These are phyloP conservation scores for Aspergillus campestris DNA, from an alignment of 495 filamentous ascomycete genomes.

Conservation along the genomic window DNA sequence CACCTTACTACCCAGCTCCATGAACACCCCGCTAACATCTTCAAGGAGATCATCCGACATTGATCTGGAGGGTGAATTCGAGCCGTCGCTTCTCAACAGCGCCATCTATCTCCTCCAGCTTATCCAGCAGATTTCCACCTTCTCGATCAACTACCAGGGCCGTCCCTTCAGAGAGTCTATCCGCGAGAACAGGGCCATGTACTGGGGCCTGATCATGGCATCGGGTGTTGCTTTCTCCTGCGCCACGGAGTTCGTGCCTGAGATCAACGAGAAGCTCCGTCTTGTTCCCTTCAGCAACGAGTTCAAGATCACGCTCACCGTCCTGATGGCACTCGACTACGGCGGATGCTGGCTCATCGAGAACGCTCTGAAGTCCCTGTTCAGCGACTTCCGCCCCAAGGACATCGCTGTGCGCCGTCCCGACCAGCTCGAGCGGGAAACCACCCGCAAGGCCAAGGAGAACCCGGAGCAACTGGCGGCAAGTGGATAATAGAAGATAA, in stretches of 20 bases:
- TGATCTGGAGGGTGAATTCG: constrained; percentile 92
- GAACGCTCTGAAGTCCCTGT: constrained; percentile 73
- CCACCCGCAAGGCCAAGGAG: constrained; percentile 56
- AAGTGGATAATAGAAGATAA: constrained; percentile 36
- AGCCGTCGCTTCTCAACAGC: constrained; percentile 88
- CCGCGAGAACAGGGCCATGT: constrained; percentile 95
- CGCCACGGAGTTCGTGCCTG: constrained; percentile 91
- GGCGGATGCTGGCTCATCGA: constrained; percentile 83
- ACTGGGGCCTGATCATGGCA: constrained; percentile 85
- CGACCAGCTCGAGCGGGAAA: constrained; percentile 80
- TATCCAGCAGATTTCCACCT: constrained; percentile 98
- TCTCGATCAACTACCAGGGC: constrained; percentile 99
- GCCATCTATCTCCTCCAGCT: constrained; percentile 97
- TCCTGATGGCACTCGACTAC: constrained; percentile 83
- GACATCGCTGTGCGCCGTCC: constrained; percentile 82
- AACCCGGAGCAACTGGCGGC: constrained; percentile 44
- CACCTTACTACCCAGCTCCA: background rate
- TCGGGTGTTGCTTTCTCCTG: constrained; percentile 88
- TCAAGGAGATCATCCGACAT: constrained; percentile 58
- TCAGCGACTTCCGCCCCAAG: constrained; percentile 88
- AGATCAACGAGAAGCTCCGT: constrained; percentile 87
- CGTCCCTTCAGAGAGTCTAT: constrained; percentile 95
- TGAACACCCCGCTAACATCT: constrained; percentile 17
- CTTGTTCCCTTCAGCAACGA: constrained; percentile 86
- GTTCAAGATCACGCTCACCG: constrained; percentile 83